phyloP scores from a whole-genome alignment of 805 yeast genomes.

The Candida parachauliodes region DNA sequence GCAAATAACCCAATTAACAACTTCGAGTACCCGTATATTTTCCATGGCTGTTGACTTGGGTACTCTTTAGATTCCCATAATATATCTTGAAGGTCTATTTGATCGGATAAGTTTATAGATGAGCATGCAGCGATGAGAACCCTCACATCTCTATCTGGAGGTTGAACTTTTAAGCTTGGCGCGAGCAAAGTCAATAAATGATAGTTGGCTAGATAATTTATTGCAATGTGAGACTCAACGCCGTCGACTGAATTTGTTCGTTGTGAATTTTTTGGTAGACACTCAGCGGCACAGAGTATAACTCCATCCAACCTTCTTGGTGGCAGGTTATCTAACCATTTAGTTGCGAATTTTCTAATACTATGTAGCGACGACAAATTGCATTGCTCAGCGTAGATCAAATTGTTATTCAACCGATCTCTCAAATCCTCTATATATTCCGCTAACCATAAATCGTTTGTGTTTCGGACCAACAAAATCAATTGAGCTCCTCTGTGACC shows the following conservation, averaged over 20 bases:
- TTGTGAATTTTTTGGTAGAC: conserved; percentile 63
- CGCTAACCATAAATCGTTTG: conserved; percentile 66
- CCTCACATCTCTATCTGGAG: conserved; percentile 92
- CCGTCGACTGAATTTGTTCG: conserved; percentile 77
- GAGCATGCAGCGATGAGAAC: conserved; percentile 76
- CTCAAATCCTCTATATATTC: conserved; percentile 81
- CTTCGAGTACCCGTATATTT: conserved; percentile 78
- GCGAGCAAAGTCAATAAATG: conserved; percentile 75
- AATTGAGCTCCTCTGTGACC: conserved; percentile 86
- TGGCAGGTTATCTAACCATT: conserved; percentile 87
- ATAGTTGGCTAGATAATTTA: conserved; percentile 76
- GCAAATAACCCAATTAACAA: conserved; percentile 71
- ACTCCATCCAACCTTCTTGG: conserved; percentile 91
- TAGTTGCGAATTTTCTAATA: conserved; percentile 86
- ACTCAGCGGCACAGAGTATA: conserved; percentile 81
- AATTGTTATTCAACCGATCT: conserved; percentile 59
- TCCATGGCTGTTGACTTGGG: conserved; percentile 64
- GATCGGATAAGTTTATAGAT: conserved; percentile 66
- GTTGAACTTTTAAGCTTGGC: conserved; percentile 86
- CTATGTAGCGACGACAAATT: conserved; percentile 72
- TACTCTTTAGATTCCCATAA: conserved; percentile 60
- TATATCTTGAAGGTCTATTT: conserved; percentile 57
- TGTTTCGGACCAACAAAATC: conserved; percentile 62
- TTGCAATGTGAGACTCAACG: conserved; percentile 77
- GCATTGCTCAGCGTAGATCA: conserved; percentile 89